phyloP scores from a whole-genome alignment of 2,329 filamentous ascomycete species.

The Pseudogymnoascus verrucosus region DNA sequence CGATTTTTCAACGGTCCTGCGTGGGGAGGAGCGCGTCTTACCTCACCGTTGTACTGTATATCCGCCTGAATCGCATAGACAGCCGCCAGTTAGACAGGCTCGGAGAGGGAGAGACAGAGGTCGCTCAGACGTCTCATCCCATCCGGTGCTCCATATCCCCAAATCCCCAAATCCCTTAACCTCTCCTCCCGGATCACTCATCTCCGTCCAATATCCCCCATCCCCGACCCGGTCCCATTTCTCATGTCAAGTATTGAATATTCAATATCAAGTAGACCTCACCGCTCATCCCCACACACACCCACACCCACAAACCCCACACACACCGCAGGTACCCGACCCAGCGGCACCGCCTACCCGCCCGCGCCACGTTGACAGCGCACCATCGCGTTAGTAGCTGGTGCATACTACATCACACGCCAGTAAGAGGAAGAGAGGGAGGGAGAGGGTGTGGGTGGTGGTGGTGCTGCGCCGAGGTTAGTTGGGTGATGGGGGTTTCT shows the following conservation, averaged over 20 bases:
- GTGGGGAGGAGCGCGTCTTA: not conserved
- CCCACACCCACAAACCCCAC: conserved; percentile 33
- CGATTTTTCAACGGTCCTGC: not conserved
- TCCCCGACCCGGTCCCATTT: conserved; percentile 11
- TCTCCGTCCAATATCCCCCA: not conserved
- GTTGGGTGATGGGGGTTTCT: no score
- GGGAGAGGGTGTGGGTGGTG: no score
- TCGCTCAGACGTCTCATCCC: no score
- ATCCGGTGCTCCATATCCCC: no score
- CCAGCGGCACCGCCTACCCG: conserved; percentile 34
- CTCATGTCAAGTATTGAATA: not conserved
- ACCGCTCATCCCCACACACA: conserved; percentile 36
- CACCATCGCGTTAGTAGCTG: conserved; percentile 9
- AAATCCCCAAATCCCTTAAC: no score
- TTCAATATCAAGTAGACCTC: conserved; percentile 14
- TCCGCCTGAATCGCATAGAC: not conserved
- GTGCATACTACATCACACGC: not conserved
- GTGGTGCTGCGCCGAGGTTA: no score
- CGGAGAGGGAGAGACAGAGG: not conserved
- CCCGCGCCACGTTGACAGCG: conserved; percentile 27
- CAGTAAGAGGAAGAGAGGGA: no score
- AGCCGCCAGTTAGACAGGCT: not conserved
- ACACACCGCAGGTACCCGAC: conserved; percentile 51
- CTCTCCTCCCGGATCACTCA: not conserved
- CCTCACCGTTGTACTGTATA: not conserved